Evolutionary conservation across 176 grass and related monocot genomes (phyloP), one percentile per base, ranked within the genome.

Genomic region (Triticum dicoccoides): DNA sequence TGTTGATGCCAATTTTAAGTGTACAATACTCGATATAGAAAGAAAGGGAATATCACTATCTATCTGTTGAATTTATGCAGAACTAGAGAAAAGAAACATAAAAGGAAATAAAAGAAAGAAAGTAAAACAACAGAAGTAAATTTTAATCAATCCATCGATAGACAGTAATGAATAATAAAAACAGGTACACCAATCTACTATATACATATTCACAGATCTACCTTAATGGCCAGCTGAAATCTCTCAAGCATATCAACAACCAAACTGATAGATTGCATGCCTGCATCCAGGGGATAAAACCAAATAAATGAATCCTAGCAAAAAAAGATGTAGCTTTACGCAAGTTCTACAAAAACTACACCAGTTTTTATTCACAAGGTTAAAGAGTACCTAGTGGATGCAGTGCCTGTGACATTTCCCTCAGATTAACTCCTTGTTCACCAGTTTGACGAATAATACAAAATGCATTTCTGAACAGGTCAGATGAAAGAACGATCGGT

Each of bases 161-260:
- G 49, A 52, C 49, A 54, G 15, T 54, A 18, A 54, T 54, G 18
- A 54, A 54, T 54, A 18, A 54, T 7, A 54, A 54, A 54, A 54
- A 54, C 15, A 54, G 51, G 51, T 18, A 54, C 51, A 54, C 1
- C 51, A 54, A 54, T 73, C 23, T 80, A 73, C 15, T 32, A 15
- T 34, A 69, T 75, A 29, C 35, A 63, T 86, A 11, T 35, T 62
- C 51, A 80, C 54, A 80, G 20, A 11, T 79, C 70, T 91, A 98
- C 91, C 96, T 94, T 91, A 52, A 95, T 87, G 78, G 76, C 86
- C 61, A 95, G 66, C 58, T 89, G 84, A 84, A 98, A 98, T 77
- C 47, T 78, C 75, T 91, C 62, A 42, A 98, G 78, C 11, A 39
- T 89, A 77, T 92, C 88, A 86, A 98, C 71, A 82, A 95, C 77